Evolutionary conservation across 148 eudicot species (phyloP).

Genomic region (Suaeda aralocaspica): DNA sequence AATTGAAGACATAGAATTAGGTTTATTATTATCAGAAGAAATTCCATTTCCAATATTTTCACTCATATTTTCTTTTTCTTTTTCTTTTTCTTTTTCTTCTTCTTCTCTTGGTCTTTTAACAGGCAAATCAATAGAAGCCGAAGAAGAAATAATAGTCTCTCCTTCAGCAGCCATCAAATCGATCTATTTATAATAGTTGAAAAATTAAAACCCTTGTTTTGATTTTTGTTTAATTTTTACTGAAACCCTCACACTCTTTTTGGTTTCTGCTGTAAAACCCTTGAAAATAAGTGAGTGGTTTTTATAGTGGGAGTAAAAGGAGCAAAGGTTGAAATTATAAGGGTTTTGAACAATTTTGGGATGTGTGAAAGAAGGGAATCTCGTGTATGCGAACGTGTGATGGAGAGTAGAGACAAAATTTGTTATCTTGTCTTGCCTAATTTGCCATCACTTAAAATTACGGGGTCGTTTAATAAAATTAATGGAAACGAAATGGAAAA

Average conservation of each 20-base stretch:
- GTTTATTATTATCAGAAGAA: constrained; percentile 9
- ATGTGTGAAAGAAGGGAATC: neutral
- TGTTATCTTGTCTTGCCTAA: no score
- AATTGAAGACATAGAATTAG: constrained; percentile 47
- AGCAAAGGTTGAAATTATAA: neutral
- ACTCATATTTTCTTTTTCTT: constrained; percentile 21
- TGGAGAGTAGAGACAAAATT: no score
- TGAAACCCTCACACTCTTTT: neutral
- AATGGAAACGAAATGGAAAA: no score
- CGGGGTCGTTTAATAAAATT: no score
- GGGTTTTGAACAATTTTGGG: neutral
- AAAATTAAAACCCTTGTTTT: neutral
- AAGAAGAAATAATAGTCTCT: constrained; percentile 20
- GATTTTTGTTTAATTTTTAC: neutral
- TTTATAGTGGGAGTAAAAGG: neutral
- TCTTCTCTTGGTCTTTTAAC: constrained; percentile 45
- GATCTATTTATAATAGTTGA: constrained; percentile 16
- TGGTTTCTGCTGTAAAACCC: neutral
- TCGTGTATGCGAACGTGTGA: no score
- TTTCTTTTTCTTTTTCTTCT: constrained; percentile 29
- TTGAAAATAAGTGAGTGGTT: constrained; percentile 2
- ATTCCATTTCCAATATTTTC: constrained; percentile 24
- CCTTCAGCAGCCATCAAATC: constrained; percentile 38
- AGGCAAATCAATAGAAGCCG: constrained; percentile 42
- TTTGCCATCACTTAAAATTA: no score